Percentiles rank a stretch among this genome's conserved stretches.
Conservation (phyloP, 352 stramenopile genomes). For the Phytophthora sp. region DNA sequence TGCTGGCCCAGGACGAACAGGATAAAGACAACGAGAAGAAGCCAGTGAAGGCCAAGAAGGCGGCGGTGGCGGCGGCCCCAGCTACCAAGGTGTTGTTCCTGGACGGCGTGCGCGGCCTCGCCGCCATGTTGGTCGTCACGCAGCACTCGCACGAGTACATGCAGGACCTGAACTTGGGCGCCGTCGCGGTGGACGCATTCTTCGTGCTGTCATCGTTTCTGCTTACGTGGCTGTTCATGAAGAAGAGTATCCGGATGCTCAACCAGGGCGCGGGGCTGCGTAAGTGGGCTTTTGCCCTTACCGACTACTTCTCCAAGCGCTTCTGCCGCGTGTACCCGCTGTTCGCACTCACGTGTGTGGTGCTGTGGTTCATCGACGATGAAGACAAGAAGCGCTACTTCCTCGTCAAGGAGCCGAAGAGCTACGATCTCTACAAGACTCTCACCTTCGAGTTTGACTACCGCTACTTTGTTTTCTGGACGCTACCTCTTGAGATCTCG, state of each 20-base stretch:
- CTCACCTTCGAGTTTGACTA: slow-evolving; percentile 49
- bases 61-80: slow-evolving; percentile 11
- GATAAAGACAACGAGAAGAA: slow-evolving; percentile 34
- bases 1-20: slow-evolving; percentile 24
- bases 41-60: slow-evolving; percentile 31
- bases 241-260: slow-evolving; percentile 44
- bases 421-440: slow-evolving; percentile 43
- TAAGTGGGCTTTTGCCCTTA: slow-evolving; percentile 42
- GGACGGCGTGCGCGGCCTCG: slow-evolving; percentile 42
- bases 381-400: slow-evolving; percentile 42
- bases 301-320: slow-evolving; percentile 54
- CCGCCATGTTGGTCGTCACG: slow-evolving; percentile 37
- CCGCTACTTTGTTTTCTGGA: slow-evolving; percentile 62
- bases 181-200: slow-evolving; percentile 52
- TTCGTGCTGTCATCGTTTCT: slow-evolving; percentile 65
- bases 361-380: slow-evolving; percentile 41
- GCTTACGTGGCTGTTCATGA: slow-evolving; percentile 62
- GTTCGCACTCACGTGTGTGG: slow-evolving; percentile 43
- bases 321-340: slow-evolving; percentile 62
- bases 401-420: slow-evolving; percentile 26
- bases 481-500: slow-evolving; percentile 52
- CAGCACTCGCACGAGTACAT: slow-evolving; percentile 50
- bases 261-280: slow-evolving; percentile 24
- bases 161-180: slow-evolving; percentile 43
- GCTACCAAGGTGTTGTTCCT: slow-evolving; percentile 46